Conservation (phyloP, 164 flowering plant genomes). For the Aristolochia californica region DNA sequence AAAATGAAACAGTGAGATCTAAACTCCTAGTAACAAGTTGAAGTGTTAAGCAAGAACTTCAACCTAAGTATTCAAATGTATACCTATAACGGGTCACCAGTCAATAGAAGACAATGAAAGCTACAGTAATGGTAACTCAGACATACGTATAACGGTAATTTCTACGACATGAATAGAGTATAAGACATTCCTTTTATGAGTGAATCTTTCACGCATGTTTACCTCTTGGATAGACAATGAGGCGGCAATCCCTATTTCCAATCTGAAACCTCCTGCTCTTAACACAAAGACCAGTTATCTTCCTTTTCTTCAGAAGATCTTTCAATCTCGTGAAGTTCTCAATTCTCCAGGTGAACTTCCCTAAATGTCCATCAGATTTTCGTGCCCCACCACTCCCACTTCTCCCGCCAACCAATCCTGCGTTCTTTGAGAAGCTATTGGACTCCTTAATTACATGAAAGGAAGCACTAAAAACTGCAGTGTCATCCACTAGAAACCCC, state of each 20-base stretch:
- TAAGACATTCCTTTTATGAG: too few species aligned
- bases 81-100: too few species aligned
- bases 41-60: too few species aligned
- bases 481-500: slow-evolving; percentile 82
- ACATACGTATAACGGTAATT: too few species aligned
- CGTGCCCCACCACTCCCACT: slow-evolving; percentile 39
- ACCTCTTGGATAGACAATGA: slow-evolving; percentile 99
- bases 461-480: slow-evolving; percentile 80
- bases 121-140: too few species aligned
- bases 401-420: slow-evolving; percentile 46
- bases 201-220: slow-evolving; percentile 2
- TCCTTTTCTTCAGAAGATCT: slow-evolving; percentile 91
- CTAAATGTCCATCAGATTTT: slow-evolving; percentile 83
- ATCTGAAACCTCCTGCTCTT: slow-evolving; percentile 97
- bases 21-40: too few species aligned
- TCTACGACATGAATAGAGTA: too few species aligned
- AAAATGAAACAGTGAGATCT: too few species aligned
- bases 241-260: slow-evolving; percentile 92
- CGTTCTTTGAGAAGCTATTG: slow-evolving; percentile 68
- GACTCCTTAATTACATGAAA: slow-evolving; percentile 90
- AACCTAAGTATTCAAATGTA: too few species aligned
- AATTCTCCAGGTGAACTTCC: slow-evolving; percentile 90
- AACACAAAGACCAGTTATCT: slow-evolving; percentile 90
- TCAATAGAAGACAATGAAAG: too few species aligned
- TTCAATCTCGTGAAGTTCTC: slow-evolving; percentile 87